Evolutionary conservation across 2,329 filamentous ascomycete genomes (phyloP).

Genomic region (Sporothrix brasiliensis): DNA sequence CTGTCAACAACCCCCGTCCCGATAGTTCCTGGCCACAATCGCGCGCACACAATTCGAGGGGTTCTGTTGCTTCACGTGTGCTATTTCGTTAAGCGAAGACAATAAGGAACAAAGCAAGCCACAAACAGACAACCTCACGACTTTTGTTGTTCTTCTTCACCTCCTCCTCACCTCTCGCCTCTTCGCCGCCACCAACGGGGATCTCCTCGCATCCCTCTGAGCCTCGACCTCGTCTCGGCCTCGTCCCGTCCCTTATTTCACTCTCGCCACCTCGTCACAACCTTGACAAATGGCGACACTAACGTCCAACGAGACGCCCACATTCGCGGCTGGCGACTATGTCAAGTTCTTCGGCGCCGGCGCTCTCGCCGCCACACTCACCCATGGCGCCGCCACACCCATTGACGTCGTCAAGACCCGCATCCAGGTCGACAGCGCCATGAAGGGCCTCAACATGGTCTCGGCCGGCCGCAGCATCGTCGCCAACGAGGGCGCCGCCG

Average conservation of each 20-base stretch:
- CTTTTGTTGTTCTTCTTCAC: background rate
- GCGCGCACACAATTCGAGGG: background rate
- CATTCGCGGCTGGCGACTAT: conserved; percentile 52
- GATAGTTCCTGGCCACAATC: conserved; percentile 13
- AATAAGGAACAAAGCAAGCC: background rate
- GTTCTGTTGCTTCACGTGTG: background rate
- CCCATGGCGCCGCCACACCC: conserved; percentile 57
- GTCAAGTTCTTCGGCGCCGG: conserved; percentile 58
- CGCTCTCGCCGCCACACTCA: conserved; percentile 56
- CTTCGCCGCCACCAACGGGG: background rate
- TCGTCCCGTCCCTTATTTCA: background rate
- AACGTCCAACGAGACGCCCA: conserved; percentile 39
- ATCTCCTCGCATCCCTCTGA: background rate
- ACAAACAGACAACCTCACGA: background rate
- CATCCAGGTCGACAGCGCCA: conserved; percentile 83
- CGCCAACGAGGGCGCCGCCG: conserved; percentile 74
- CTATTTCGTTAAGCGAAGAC: background rate
- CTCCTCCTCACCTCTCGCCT: background rate
- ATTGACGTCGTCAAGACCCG: conserved; percentile 82
- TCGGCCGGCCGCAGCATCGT: conserved; percentile 78
- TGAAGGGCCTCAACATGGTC: conserved; percentile 83
- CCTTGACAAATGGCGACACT: conserved; percentile 19
- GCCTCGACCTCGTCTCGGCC: background rate
- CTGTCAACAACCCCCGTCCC: background rate
- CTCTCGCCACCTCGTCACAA: background rate